Evolutionary conservation across 2,329 filamentous ascomycete genomes (phyloP).

Genomic region (Diplodia seriata): DNA sequence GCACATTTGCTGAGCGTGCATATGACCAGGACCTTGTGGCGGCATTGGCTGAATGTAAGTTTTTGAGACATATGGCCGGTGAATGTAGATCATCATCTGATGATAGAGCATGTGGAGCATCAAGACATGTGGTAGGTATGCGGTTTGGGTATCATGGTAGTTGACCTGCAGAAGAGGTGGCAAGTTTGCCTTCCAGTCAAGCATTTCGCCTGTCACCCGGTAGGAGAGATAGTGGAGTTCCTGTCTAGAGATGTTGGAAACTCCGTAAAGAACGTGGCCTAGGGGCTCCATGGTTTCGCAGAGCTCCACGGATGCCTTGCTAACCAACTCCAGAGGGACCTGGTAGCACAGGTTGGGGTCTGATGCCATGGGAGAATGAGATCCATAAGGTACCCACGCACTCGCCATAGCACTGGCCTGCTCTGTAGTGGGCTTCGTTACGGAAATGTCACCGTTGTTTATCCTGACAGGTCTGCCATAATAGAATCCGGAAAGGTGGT

Average conservation of each 20-base stretch:
- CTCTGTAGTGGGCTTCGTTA: conserved; percentile 48
- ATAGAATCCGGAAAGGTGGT: conserved; percentile 54
- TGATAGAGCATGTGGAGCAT: conserved; percentile 55
- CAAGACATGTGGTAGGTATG: conserved; percentile 50
- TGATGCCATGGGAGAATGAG: conserved; percentile 24
- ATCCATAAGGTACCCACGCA: conserved; percentile 33
- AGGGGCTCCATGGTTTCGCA: conserved; percentile 55
- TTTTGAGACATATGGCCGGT: conserved; percentile 52
- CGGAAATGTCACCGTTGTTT: conserved; percentile 48
- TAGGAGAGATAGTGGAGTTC: conserved; percentile 48
- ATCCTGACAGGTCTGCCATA: conserved; percentile 53
- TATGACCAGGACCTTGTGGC: conserved; percentile 52
- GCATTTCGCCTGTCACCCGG: conserved; percentile 42
- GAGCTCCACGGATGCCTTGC: conserved; percentile 44
- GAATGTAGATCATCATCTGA: conserved; percentile 54
- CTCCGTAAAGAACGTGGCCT: conserved; percentile 48
- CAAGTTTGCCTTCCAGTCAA: conserved; percentile 52
- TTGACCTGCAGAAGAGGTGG: conserved; percentile 48
- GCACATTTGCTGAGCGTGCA: conserved; percentile 54
- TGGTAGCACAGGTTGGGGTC: conserved; percentile 25
- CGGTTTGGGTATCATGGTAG: conserved; percentile 43
- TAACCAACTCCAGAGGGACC: conserved; percentile 32
- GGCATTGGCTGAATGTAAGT: conserved; percentile 44
- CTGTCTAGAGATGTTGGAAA: conserved; percentile 43
- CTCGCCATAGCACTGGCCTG: conserved; percentile 17